These are phyloP conservation scores for Elaeagnus macrophylla DNA, from an alignment of 306 rosid genomes.

Conservation along the genomic window DNA sequence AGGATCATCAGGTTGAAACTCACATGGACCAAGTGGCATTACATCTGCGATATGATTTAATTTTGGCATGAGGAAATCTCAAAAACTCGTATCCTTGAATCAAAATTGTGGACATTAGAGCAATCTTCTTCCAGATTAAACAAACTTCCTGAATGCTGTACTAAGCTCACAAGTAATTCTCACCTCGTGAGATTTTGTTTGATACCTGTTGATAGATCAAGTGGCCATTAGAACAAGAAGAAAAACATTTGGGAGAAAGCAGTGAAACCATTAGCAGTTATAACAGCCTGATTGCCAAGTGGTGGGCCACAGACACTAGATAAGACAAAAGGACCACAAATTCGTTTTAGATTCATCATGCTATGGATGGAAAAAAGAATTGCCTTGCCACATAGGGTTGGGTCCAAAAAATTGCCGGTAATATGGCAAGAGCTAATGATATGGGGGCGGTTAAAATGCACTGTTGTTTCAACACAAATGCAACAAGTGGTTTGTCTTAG, in stretches of 20 bases:
- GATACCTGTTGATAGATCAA: conserved; percentile 9
- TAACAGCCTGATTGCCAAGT: conserved; percentile 7
- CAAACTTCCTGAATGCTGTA: conserved; percentile 4
- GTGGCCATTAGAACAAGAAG: conserved; percentile 9
- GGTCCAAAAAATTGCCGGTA: too few relatives aligned
- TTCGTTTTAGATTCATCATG: too few relatives aligned
- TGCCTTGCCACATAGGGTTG: neutral
- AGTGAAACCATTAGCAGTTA: conserved; percentile 6
- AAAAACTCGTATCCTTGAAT: conserved; percentile 35
- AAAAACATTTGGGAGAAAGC: neutral
- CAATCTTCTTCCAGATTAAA: conserved; percentile 12
- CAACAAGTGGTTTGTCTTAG: too few relatives aligned
- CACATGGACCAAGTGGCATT: conserved; percentile 37
- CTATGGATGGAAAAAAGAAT: too few relatives aligned
- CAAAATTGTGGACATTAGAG: conserved; percentile 43
- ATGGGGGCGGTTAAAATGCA: too few relatives aligned
- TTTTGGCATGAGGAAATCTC: conserved; percentile 23
- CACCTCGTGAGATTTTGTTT: conserved; percentile 13
- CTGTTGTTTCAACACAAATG: too few relatives aligned
- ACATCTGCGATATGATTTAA: conserved; percentile 12
- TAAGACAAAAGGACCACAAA: conserved; percentile 14
- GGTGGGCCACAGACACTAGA: conserved; percentile 8
- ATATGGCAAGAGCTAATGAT: too few relatives aligned
- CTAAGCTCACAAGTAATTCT: neutral
- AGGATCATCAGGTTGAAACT: conserved; percentile 19